phyloP scores from a whole-genome alignment of 805 yeast species.

The Candida germanica region DNA sequence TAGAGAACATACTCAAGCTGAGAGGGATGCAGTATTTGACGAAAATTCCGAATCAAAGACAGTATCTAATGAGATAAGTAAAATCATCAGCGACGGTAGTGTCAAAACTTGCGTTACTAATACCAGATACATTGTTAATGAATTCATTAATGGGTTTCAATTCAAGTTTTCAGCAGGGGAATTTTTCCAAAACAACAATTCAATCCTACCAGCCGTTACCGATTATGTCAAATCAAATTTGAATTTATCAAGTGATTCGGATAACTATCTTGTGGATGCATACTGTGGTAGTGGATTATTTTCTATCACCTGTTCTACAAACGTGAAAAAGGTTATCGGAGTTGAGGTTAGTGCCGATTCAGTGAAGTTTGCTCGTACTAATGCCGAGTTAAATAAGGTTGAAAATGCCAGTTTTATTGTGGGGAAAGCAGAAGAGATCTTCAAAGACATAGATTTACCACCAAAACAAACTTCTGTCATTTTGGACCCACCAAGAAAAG shows the following conservation, averaged over 20 bases:
- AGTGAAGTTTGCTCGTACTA: constrained; percentile 79
- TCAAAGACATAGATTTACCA: constrained; percentile 75
- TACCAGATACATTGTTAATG: constrained; percentile 74
- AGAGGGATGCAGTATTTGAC: constrained; percentile 21
- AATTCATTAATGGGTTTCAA: constrained; percentile 66
- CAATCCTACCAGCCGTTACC: constrained; percentile 82
- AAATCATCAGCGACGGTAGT: constrained; percentile 15
- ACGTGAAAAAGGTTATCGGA: constrained; percentile 84
- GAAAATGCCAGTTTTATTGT: constrained; percentile 78
- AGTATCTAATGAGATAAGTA: constrained; percentile 16
- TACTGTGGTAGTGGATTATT: constrained; percentile 96
- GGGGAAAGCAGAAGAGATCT: constrained; percentile 91
- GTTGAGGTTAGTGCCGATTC: constrained; percentile 93
- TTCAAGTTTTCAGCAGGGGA: constrained; percentile 93
- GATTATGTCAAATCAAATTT: constrained; percentile 75
- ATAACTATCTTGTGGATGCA: constrained; percentile 80
- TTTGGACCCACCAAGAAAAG: constrained; percentile 96
- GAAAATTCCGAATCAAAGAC: constrained; percentile 39
- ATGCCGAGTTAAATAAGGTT: constrained; percentile 74
- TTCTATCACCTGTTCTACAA: constrained; percentile 77
- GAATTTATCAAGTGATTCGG: constrained; percentile 25
- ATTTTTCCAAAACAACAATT: constrained; percentile 93
- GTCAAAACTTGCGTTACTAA: constrained; percentile 76
- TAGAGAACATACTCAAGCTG: constrained; percentile 66
- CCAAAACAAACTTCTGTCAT: constrained; percentile 79